Conservation (phyloP, 2,329 filamentous ascomycete genomes). For the Aaosphaeria arxii region DNA sequence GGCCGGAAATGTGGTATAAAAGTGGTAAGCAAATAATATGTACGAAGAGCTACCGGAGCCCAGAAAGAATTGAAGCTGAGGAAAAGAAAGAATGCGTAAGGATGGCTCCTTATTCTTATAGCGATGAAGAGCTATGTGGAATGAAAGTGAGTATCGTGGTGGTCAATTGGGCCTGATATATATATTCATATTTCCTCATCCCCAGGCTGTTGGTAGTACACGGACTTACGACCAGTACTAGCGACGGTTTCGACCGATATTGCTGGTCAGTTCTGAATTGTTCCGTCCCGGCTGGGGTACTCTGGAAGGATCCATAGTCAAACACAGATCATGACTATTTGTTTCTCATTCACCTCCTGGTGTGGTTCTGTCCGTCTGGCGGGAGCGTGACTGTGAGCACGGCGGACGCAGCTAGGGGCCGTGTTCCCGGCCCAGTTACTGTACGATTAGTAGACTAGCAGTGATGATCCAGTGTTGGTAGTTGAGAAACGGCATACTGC, state of each 20-base stretch:
- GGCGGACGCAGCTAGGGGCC: too few relatives aligned
- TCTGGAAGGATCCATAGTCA: too few relatives aligned
- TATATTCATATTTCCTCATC: conserved; percentile 2
- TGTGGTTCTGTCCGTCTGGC: too few relatives aligned
- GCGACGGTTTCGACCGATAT: conserved; percentile 4
- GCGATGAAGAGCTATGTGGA: neutral
- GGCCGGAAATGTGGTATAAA: neutral
- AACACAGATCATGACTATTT: too few relatives aligned
- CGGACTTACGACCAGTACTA: neutral
- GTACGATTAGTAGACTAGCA: too few relatives aligned
- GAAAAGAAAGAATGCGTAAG: conserved; percentile 2
- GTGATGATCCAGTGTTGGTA: too few relatives aligned
- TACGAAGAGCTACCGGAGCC: conserved; percentile 31
- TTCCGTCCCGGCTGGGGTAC: too few relatives aligned
- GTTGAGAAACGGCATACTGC: too few relatives aligned
- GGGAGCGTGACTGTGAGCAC: too few relatives aligned
- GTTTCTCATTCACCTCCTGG: too few relatives aligned
- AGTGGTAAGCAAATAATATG: conserved; percentile 5
- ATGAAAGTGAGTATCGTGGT: neutral
- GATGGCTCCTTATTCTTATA: conserved; percentile 2
- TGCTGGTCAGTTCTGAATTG: too few relatives aligned
- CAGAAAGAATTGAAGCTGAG: conserved; percentile 8
- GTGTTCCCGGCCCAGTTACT: too few relatives aligned
- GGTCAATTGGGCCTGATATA: conserved; percentile 3
- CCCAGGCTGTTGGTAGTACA: neutral